A percentile compares a stretch with the other conserved stretches of the same genome.
These are phyloP conservation scores for Xylariaceae sp. DNA, from an alignment of 2,329 filamentous ascomycete species.

Conservation along the genomic window DNA sequence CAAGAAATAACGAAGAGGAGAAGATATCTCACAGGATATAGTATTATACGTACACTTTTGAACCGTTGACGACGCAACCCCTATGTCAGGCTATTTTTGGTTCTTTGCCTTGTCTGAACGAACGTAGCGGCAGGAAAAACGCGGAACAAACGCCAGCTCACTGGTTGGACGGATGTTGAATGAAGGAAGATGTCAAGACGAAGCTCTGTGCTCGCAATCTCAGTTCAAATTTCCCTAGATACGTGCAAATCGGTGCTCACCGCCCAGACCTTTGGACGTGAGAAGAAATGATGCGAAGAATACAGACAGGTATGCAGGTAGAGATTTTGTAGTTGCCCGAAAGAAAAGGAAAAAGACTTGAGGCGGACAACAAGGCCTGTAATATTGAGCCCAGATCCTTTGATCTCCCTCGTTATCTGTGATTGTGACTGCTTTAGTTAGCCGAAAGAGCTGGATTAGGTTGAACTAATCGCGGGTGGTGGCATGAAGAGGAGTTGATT, in stretches of 20 bases:
- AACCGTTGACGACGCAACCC: constrained; percentile 32
- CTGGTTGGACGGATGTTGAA: constrained; percentile 14
- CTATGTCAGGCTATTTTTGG: constrained; percentile 26
- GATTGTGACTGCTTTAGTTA: constrained; percentile 27
- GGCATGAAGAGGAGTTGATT: constrained; percentile 12
- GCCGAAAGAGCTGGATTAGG: constrained; percentile 22
- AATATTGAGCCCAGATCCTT: constrained; percentile 25
- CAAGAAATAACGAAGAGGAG: constrained; percentile 41
- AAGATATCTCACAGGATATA: constrained; percentile 51
- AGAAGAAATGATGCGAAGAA: constrained; percentile 31
- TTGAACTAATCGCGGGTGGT: constrained; percentile 9
- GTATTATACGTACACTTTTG: constrained; percentile 64
- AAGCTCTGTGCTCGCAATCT: constrained; percentile 70
- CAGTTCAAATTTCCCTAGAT: constrained; percentile 28
- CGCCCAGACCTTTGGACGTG: constrained; percentile 14
- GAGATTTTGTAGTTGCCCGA: constrained; percentile 25
- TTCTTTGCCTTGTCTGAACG: constrained; percentile 24
- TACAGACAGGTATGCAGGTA: constrained; percentile 31
- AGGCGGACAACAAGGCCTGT: constrained; percentile 16
- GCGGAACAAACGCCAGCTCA: constrained; percentile 19
- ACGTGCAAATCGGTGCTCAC: constrained; percentile 26
- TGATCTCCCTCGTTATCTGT: constrained; percentile 18
- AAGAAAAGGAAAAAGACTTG: constrained; percentile 21
- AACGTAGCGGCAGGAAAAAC: constrained; percentile 34
- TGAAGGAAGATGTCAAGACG: constrained; percentile 56